Evolutionary conservation across 2,329 filamentous ascomycete species (phyloP), one percentile per base, ranked within the genome.

Genomic region (Ascochyta rabiei): DNA sequence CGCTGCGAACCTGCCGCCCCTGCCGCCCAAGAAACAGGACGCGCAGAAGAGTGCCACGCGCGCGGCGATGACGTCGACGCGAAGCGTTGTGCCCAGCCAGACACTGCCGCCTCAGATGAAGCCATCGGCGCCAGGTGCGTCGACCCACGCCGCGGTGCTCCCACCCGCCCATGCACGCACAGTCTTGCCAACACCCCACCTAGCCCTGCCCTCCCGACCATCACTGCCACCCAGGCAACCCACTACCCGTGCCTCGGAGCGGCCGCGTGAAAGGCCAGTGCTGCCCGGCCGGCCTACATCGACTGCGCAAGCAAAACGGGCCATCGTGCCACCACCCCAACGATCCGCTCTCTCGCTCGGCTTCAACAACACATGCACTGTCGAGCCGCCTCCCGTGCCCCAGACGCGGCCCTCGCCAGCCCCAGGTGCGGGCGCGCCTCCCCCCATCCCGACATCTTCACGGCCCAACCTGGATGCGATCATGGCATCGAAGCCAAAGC

Each of bases 401-500:
- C 45, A 61, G n/a, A 66, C 39, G 23, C 59, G 68, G 18, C 70
- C 68, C 3, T 46, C 55, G 16, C 41, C 54, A 37, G 47, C 57
- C 23, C 26, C 49, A 4, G 42, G 59, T 24, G 56, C 53, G 5
- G 64, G 61, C 33, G 63, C 62, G 10, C 78, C 79, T 21, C 79
- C 84, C 2, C 84, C 84, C 2, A 69, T 87, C 10, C 84, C 85
- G 7, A 63, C 78, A 23, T 74, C 76, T 18, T 84, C 84, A 21
- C 77, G 83, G 37, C 84, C 85, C n/a, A 82, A 86, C 71, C 75
- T 87, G 3, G 79, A 81, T 7, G 80, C 82, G 38, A 74, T 86
- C 16, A 79, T 83, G 72, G 79, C 82, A 39, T 72, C 70, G 9
- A 74, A 75, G 52, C 72, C 73, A 15, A 72, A 69, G 51, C 59